Evolutionary conservation across 352 stramenopile genomes (phyloP).

Genomic region (Globisporangium spinosum): DNA sequence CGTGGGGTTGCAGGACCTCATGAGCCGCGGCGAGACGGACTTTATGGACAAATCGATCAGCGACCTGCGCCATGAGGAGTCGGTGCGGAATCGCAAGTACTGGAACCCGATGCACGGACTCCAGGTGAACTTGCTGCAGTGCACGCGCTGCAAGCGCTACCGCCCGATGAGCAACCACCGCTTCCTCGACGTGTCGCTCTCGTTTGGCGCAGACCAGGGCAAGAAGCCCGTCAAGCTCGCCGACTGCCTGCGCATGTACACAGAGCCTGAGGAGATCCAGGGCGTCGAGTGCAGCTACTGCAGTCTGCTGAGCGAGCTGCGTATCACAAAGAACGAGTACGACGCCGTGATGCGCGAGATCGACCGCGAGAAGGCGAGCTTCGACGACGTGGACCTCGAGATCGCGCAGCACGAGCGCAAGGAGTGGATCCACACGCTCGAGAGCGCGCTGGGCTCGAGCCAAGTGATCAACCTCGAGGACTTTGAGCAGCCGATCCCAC

Average conservation of each 20-base stretch:
- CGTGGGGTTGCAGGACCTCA: constrained; percentile 48
- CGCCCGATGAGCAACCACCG: constrained; percentile 71
- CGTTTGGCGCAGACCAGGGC: constrained; percentile 36
- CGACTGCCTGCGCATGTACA: constrained; percentile 65
- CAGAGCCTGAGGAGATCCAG: constrained; percentile 59
- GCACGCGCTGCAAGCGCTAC: constrained; percentile 54
- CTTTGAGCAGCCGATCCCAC: constrained; percentile 33
- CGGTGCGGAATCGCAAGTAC: constrained; percentile 47
- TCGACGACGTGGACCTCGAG: constrained; percentile 42
- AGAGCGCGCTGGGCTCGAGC: constrained; percentile 31
- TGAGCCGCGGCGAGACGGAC: constrained; percentile 16
- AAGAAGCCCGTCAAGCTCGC: constrained; percentile 38
- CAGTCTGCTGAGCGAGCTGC: constrained; percentile 54
- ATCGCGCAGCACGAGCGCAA: constrained; percentile 58
- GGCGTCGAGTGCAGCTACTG: constrained; percentile 76
- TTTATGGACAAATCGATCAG: constrained; percentile 51
- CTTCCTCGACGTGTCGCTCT: constrained; percentile 78
- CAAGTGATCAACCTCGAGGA: constrained; percentile 38
- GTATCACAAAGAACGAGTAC: constrained; percentile 34
- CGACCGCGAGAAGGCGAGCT: constrained; percentile 12
- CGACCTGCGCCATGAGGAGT: constrained; percentile 59
- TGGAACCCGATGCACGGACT: constrained; percentile 79
- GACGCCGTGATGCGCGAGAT: constrained; percentile 14
- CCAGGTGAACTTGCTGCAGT: constrained; percentile 81
- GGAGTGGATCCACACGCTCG: constrained; percentile 61